These are phyloP conservation scores for Carallia brachiata DNA, from an alignment of 345 rosid genomes.

Conservation along the genomic window DNA sequence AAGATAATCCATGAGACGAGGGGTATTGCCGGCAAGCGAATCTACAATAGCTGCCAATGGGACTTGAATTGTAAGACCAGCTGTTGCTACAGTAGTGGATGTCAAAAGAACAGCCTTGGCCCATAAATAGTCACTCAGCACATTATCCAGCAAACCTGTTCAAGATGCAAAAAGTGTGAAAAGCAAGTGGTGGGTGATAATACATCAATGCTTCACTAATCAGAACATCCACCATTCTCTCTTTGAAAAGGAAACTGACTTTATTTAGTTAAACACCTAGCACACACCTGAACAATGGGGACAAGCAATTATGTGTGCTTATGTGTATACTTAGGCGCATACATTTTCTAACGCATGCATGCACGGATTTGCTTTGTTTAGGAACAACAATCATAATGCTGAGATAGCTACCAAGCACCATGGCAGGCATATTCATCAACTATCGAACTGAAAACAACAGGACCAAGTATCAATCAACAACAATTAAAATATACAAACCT, in stretches of 20 bases:
- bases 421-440: neutral
- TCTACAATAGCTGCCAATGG: constrained; percentile 92
- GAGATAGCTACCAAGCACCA: neutral
- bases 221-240: neutral
- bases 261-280: neutral
- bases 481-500: constrained; percentile 40
- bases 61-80: constrained; percentile 92
- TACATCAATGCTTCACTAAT: neutral
- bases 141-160: constrained; percentile 84
- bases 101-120: constrained; percentile 92
- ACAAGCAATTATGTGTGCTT: no score
- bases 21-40: constrained; percentile 63
- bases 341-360: neutral
- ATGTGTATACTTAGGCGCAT: no score
- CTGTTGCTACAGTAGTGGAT: constrained; percentile 88
- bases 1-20: constrained; percentile 61
- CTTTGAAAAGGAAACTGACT: neutral
- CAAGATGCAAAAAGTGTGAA: neutral
- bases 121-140: constrained; percentile 91
- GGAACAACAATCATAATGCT: neutral
- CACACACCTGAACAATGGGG: no score
- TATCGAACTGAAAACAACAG: neutral
- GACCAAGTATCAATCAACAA: constrained; percentile 3
- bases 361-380: neutral
- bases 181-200: neutral